Evolutionary conservation across 768 basidiomycete species (phyloP), one percentile per base, ranked within the genome.

Genomic region (Phanerochaete sordida): DNA sequence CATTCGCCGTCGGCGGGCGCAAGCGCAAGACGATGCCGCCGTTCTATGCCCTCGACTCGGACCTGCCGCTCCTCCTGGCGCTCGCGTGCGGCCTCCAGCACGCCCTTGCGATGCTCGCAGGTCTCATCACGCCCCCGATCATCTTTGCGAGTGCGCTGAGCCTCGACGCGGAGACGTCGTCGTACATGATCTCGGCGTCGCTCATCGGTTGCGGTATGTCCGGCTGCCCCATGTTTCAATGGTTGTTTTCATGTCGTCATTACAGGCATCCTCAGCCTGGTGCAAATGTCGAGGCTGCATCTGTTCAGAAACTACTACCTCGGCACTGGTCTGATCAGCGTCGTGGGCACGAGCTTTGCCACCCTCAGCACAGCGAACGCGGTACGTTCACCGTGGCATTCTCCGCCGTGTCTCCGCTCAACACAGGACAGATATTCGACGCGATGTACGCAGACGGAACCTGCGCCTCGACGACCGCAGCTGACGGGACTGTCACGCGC

Each of bases 171-270:
- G 72, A 72, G 27, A 84, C 80, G 1, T 86, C 86, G 12, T 76
- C 87, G 0, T 94, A 93, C 68, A 84, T 93, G 86, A 83, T 93
- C 64, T 91, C 90, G 8, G 85, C 91, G 0, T 87, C 86, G 1
- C 76, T 93, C 53, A 92, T 92, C 65, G 83, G 86, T n/a, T 89
- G 85, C 66, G 88, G 88, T 86, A 58, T 24, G 84, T 75, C 4
- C n/a, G 15, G 4, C 7, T 43, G 39, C 39, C 4, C 19, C 11
- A 11, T 43, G 39, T 43, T 9, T 4, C 4, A 9, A 12, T 16
- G 8, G 39, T 24, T 16, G 8, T 6, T 16, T 43, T 43, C 8
- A 12, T 19, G 19, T 16, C 8, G 33, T 13, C 11, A 4, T 43
- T 3, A 21, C 55, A 90, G 88, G 89, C 0, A 87, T 91, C 30